Evolutionary conservation across 2,329 filamentous ascomycete species (phyloP).

Genomic region (Penicillium hordei): DNA sequence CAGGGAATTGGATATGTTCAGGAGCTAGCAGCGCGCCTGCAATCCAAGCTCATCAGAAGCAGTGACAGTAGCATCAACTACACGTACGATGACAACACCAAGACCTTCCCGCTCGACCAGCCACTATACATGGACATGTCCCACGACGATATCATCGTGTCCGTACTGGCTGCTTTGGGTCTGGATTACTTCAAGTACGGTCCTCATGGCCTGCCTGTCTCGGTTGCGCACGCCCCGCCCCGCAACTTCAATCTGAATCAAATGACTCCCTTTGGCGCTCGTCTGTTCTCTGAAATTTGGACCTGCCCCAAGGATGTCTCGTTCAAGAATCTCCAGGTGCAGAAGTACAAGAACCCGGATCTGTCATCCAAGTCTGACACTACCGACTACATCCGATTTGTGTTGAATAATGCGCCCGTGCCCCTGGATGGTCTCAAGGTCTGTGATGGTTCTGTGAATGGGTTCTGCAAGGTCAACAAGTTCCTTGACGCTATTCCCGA

Average conservation of each 20-base stretch:
- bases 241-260: conserved; percentile 52
- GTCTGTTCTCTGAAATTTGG: conserved; percentile 56
- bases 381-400: conserved; percentile 29
- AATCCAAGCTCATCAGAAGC: conserved; percentile 47
- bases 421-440: conserved; percentile 27
- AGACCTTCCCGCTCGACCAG: conserved; percentile 48
- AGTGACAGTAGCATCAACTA: conserved; percentile 54
- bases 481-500: conserved; percentile 24
- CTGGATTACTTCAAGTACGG: conserved; percentile 51
- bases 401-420: conserved; percentile 31
- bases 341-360: conserved; percentile 33
- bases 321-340: conserved; percentile 39
- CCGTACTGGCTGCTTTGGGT: conserved; percentile 51
- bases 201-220: conserved; percentile 23
- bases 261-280: conserved; percentile 56
- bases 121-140: conserved; percentile 55
- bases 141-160: conserved; percentile 54
- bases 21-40: conserved; percentile 51
- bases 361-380: conserved; percentile 14
- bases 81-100: conserved; percentile 47
- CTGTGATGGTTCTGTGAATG: conserved; percentile 24
- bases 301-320: conserved; percentile 41
- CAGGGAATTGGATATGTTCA: conserved; percentile 56
- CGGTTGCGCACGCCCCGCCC: conserved; percentile 42
- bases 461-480: conserved; percentile 28